These are phyloP conservation scores for Goniomonas avonlea DNA, from an alignment of 78 protist genomes.

Conservation along the genomic window DNA sequence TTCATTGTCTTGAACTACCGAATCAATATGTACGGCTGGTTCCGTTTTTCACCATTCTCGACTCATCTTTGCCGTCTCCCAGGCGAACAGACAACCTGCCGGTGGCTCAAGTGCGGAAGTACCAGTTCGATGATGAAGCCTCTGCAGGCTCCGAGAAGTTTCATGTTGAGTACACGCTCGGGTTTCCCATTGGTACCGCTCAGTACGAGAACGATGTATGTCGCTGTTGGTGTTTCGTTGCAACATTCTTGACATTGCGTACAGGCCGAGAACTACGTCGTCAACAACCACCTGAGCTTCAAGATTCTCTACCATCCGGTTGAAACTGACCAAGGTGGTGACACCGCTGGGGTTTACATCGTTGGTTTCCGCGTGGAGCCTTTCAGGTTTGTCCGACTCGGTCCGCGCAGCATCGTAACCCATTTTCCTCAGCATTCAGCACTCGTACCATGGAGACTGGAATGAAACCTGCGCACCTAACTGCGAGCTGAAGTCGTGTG, in stretches of 20 bases:
- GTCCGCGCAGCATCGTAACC: too few species aligned
- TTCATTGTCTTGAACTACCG: constrained; percentile 9
- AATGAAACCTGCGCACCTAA: neutral
- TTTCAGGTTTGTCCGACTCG: too few species aligned
- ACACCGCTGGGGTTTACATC: neutral
- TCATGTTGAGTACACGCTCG: constrained; percentile 34
- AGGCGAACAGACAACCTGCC: constrained; percentile 14
- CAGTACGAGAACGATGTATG: neutral
- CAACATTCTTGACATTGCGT: neutral
- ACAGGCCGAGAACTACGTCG: neutral
- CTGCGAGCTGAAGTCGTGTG: neutral
- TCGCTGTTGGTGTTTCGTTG: neutral
- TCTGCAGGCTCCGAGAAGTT: too few species aligned
- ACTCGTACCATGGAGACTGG: neutral
- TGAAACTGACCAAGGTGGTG: neutral
- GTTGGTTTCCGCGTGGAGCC: too few species aligned
- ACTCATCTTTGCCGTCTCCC: too few species aligned
- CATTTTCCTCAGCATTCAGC: constrained; percentile 6
- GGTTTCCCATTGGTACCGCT: constrained; percentile 13
- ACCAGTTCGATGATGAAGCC: too few species aligned
- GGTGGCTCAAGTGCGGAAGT: neutral
- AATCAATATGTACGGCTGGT: constrained; percentile 16
- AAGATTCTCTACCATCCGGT: neutral
- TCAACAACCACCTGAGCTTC: constrained; percentile 23
- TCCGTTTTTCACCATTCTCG: too few species aligned